Evolutionary conservation across 2,329 filamentous ascomycete species (phyloP), one percentile per base, ranked within the genome.

Genomic region (Dothideomycetes sp.): DNA sequence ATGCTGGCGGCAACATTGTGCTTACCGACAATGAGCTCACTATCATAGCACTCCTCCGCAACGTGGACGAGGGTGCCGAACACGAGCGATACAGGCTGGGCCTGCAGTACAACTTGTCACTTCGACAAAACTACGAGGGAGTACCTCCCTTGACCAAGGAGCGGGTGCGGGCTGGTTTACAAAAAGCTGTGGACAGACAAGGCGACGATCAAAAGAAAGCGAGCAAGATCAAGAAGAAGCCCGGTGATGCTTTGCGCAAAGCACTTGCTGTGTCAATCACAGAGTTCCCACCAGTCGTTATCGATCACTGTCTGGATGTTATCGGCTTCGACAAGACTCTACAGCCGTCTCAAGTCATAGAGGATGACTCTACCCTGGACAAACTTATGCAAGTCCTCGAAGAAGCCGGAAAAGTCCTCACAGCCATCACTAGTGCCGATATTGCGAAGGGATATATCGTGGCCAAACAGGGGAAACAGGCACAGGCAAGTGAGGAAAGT

Each of bases 1-100:
- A 94, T 57, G 89, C 91, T 1, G 84, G 84, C 38, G 91, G 91
- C 34, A 98, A 98, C 57, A 81, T 98, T 45, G 85, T 98, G 45
- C 70, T 98, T 38, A 94, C 91, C 3, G 87, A 96, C 56, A 73
- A 72, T 37, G 80, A 93, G 17, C 67, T 88, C 38, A 91, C 81
- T 46, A 88, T 96, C 40, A 59, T 96, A 27, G 78, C 83, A 0
- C 64, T 98, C 15, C 68, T 91, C 49, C 77, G 91, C 40, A 80
- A 82, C 47, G 89, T 96, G 1, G 68, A 77, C 4, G 84, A 87
- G 51, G 83, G 81, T 2, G 81, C 83, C 37, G 82, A 83, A n/a
- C 81, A 94, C 53, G 88, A 94, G 53, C 78, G 84, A 31, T 77
- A 93, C 38, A 72, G 82, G 31, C 68, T 85, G 3, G 89, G 89